phyloP scores from a whole-genome alignment of 495 filamentous ascomycete species.

The Daldinia decipiens region DNA sequence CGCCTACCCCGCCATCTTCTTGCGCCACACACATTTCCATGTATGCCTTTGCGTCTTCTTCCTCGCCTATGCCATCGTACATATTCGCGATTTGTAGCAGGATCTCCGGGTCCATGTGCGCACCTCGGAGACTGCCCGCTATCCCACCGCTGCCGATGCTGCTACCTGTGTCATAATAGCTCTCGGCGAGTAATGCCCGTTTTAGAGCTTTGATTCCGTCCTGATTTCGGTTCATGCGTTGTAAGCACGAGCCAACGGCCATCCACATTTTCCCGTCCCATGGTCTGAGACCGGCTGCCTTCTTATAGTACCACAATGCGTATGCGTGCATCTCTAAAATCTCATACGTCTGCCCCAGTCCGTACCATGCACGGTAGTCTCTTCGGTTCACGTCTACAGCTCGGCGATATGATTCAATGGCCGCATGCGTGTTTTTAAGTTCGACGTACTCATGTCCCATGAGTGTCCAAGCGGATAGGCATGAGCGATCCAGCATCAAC shows the following conservation, averaged over 20 bases:
- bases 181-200: constrained; percentile 84
- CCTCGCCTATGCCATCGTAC: constrained; percentile 80
- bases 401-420: constrained; percentile 95
- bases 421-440: constrained; percentile 98
- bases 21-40: constrained; percentile 96
- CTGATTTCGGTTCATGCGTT: constrained; percentile 80
- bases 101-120: constrained; percentile 87
- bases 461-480: constrained; percentile 94
- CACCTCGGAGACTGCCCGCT: constrained; percentile 48
- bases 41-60: constrained; percentile 83
- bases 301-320: constrained; percentile 96
- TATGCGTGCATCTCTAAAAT: constrained; percentile 98
- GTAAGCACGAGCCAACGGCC: constrained; percentile 89
- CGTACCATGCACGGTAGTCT: constrained; percentile 99
- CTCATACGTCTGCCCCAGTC: constrained; percentile 96
- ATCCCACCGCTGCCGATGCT: constrained; percentile 56
- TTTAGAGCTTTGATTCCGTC: constrained; percentile 96
- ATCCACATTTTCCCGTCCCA: constrained; percentile 99
- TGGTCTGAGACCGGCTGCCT: constrained; percentile 86
- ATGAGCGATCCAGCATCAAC: constrained; percentile 90
- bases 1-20: constrained; percentile 69
- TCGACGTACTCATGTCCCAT: constrained; percentile 99
- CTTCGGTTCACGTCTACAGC: constrained; percentile 96
- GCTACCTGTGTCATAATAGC: constrained; percentile 72
- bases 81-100: constrained; percentile 89